phyloP scores from a whole-genome alignment of 2,329 filamentous ascomycete genomes.

The Cadophora sp. region DNA sequence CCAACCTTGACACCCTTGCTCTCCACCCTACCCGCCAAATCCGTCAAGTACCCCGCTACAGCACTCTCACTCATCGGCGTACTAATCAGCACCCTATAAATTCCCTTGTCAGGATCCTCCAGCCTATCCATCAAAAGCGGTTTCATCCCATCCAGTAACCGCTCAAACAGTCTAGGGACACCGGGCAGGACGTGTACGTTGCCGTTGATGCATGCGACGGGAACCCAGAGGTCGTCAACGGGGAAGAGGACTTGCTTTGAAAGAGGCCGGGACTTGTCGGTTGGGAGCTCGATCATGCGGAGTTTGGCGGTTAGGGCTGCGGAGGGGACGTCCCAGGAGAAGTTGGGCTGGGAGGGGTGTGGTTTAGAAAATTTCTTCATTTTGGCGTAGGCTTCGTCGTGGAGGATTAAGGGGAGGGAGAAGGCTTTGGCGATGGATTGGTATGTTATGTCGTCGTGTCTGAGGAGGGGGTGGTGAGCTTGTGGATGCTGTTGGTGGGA shows the following conservation, averaged over 20 bases:
- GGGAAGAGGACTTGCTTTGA: slow-evolving; percentile 81
- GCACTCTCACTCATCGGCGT: slow-evolving; percentile 88
- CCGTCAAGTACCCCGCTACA: slow-evolving; percentile 82
- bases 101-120: slow-evolving; percentile 79
- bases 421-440: slow-evolving; percentile 93
- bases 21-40: slow-evolving; percentile 76
- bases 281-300: slow-evolving; percentile 89
- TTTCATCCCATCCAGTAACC: slow-evolving; percentile 78
- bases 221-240: slow-evolving; percentile 86
- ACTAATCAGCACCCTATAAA: slow-evolving; percentile 79
- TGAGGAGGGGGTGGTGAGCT: slow-evolving; percentile 46
- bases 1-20: slow-evolving; percentile 87
- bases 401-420: slow-evolving; percentile 74
- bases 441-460: slow-evolving; percentile 98
- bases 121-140: slow-evolving; percentile 73
- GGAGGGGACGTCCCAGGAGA: slow-evolving; percentile 85
- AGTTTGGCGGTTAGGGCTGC: slow-evolving; percentile 80
- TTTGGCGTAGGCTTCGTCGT: slow-evolving; percentile 76
- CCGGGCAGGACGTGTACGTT: slow-evolving; percentile 95
- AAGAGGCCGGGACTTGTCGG: slow-evolving; percentile 68
- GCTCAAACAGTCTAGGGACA: slow-evolving; percentile 82
- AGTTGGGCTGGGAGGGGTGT: slow-evolving; percentile 73
- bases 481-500: not conserved
- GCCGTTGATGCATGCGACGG: slow-evolving; percentile 85
- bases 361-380: slow-evolving; percentile 85